A percentile compares a stretch with the other conserved stretches of the same genome.
Conservation (phyloP, 192 early-diverging fungal species). For the Linnemannia zychae region DNA sequence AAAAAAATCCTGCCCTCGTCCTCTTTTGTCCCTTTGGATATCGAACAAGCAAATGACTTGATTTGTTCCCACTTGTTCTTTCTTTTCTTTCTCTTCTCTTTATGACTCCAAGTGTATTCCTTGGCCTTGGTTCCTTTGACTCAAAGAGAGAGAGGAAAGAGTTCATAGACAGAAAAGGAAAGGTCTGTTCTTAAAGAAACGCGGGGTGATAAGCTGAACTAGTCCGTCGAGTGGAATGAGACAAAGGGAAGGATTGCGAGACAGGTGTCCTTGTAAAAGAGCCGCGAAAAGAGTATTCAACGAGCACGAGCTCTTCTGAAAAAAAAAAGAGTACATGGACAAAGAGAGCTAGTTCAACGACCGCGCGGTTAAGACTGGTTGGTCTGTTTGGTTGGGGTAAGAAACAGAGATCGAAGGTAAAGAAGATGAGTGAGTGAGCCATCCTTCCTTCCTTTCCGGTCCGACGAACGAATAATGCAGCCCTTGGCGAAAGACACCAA, state of each 20-base stretch:
- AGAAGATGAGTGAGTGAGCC: neutral
- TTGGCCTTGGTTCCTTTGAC: no score
- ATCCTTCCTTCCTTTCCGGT: neutral
- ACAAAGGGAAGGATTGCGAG: neutral
- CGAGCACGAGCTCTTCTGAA: conserved; percentile 1
- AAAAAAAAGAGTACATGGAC: no score
- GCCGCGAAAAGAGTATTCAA: neutral
- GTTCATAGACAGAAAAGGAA: neutral
- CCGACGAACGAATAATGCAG: neutral
- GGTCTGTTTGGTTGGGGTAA: neutral
- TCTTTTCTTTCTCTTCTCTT: neutral
- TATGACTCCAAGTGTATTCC: neutral
- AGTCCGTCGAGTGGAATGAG: neutral
- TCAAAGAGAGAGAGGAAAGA: neutral
- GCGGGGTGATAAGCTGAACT: neutral
- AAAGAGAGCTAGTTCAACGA: neutral
- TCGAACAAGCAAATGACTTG: neutral
- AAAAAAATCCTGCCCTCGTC: neutral
- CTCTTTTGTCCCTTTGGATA: neutral
- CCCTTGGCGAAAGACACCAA: neutral
- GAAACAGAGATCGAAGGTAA: neutral
- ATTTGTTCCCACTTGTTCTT: neutral
- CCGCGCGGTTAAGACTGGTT: neutral
- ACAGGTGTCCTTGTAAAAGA: neutral
- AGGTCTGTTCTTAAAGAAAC: neutral